Evolutionary conservation across 2,329 filamentous ascomycete genomes (phyloP), one percentile per base, ranked within the genome.

Genomic region (Ophiostoma himal-ulmi): DNA sequence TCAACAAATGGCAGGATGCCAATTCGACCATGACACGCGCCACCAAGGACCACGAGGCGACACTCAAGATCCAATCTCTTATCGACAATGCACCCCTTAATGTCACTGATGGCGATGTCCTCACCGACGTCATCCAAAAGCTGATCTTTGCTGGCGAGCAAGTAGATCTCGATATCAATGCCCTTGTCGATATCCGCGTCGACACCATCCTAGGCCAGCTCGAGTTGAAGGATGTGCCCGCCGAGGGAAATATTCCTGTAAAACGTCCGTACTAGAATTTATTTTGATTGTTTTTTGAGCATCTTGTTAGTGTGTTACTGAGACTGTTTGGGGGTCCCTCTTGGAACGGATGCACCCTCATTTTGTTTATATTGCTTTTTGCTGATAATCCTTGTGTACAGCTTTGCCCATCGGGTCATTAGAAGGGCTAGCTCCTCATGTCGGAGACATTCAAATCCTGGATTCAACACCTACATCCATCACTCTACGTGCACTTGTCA

Each of bases 171-270:
- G 86, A 88, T 69, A 88, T 98, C 74, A 85, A 90, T 75, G 93
- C 94, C 30, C 83, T 86, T 62, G 93, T 98, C 71, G 92, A 96
- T 79, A 91, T 94, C 74, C 88, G 91, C 76, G 87, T 97, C 68
- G 84, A 88, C 71, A 97, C 94, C 39, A 89, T 91, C 36, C 83
- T 99, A 73, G 95, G 95, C 67, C 83, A 89, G 75, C 86, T 98
- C 76, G 85, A 90, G 69, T 83, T 98, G 76, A 92, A 92, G 79
- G 88, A 90, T 74, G 90, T 99, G 76, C 94, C 94, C 67, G 93
- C 88, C 79, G 85, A 93, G 82, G 94, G 95, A 75, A 87, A 89
- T 77, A 89, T 99, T 77, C 91, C 91, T 80, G 88, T 98, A 83
- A 96, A 96, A 87, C 91, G 93, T 97, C 90, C 88, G 94, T 92